Evolutionary conservation across 257 asterid genomes (phyloP), one percentile per base, ranked within the genome.

Genomic region (Avicennia marina): DNA sequence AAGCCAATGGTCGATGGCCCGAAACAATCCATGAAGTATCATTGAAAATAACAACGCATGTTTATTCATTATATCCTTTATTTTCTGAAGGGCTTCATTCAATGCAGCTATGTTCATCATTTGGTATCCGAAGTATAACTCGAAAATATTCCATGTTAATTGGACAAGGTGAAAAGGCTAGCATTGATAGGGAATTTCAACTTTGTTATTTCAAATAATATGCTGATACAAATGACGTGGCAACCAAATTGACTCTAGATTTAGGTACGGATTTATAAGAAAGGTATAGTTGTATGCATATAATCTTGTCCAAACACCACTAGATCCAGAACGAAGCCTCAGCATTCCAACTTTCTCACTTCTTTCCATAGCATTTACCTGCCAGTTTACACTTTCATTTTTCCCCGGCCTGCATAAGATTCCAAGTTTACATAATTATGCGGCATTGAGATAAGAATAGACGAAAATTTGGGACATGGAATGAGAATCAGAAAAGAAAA

Each of bases 201-300:
- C 44, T 40, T 12, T 25, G 7, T 11, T 43, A 36, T 24, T 59
- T 52, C 54, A 21, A 39, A 27, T 43, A 11, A 17, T 39, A 57
- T 33, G 46, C 52, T 60, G 18, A 41, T 32, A 29, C 58, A 34
- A 39, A 50, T 33, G 51, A 40, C 25, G 36, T n/a, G 48, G 47
- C 69, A 69, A 62, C 66, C 68, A 49, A 52, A 20, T 32, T 38
- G 48, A 56, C 43, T 46, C 51, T 52, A 63, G 67, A 53, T 60
- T 43, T 60, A 65, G 60, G 57, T 42, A 66, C 61, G 60, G 60
- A 53, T 54, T 51, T 53, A 38, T 48, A 38, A 26, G 10, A 32
- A 36, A 26, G 50, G 58, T 27, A 18, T 8, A 16, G 17, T 22
- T 1, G 19, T 33, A 53, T 18, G 48, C 51, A 45, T 40, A 27